These are phyloP conservation scores for Blastobotrys serpentis DNA, from an alignment of 1,139 yeast species.

Conservation along the genomic window DNA sequence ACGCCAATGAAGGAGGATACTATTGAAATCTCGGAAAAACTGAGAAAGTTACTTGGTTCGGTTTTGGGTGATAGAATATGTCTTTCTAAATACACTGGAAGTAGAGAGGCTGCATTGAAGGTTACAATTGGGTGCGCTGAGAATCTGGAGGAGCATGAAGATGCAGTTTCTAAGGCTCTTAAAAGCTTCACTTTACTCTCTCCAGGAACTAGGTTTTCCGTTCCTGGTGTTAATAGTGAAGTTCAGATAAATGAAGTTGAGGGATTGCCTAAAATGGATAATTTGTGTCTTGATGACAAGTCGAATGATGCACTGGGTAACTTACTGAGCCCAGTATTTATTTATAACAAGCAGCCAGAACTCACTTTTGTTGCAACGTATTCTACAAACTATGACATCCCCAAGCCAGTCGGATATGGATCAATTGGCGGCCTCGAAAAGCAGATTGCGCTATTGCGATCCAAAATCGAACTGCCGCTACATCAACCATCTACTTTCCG, in stretches of 20 bases:
- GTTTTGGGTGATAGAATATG: constrained; percentile 71
- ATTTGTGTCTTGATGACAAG: constrained; percentile 33
- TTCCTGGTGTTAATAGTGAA: constrained; percentile 12
- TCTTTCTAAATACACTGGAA: constrained; percentile 46
- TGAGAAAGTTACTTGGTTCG: constrained; percentile 56
- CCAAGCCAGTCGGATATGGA: constrained; percentile 46
- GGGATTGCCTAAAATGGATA: constrained; percentile 39
- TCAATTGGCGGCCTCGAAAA: constrained; percentile 75
- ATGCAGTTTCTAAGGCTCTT: constrained; percentile 22
- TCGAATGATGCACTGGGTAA: constrained; percentile 28
- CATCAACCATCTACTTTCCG: constrained; percentile 73
- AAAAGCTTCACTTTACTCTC: constrained; percentile 28
- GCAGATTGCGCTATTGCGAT: constrained; percentile 60
- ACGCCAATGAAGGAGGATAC: constrained; percentile 42
- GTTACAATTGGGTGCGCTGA: constrained; percentile 38
- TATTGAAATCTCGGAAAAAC: constrained; percentile 49
- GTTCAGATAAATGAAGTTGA: constrained; percentile 37
- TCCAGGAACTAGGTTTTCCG: constrained; percentile 25
- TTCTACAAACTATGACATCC: constrained; percentile 34
- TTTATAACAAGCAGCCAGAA: constrained; percentile 39
- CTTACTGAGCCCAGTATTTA: constrained; percentile 48
- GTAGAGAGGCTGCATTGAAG: constrained; percentile 52
- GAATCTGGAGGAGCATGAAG: constrained; percentile 22
- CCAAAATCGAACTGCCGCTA: constrained; percentile 77
- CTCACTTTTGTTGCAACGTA: constrained; percentile 8